These are phyloP conservation scores for Neofusicoccum laricinum DNA, from an alignment of 2,329 filamentous ascomycete species.

Conservation along the genomic window DNA sequence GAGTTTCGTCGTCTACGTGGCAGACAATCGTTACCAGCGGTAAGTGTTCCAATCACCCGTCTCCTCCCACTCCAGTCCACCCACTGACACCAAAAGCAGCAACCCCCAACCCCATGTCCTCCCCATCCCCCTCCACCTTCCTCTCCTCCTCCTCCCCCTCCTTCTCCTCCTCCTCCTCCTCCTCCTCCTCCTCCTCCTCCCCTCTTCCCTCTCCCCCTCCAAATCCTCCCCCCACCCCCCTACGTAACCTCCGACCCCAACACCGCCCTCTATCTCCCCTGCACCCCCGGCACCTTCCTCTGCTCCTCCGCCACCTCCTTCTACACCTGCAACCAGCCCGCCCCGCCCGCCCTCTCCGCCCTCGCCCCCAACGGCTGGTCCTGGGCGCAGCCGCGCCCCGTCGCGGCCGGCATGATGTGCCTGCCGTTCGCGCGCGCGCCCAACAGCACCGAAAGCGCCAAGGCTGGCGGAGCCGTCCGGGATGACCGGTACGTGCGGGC, in stretches of 20 bases:
- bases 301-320: constrained; percentile 34
- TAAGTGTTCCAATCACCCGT: neutral
- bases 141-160: neutral
- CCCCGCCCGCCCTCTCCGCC: neutral
- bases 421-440: constrained; percentile 23
- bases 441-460: neutral
- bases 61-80: neutral
- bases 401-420: constrained; percentile 37
- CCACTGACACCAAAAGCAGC: too few relatives aligned
- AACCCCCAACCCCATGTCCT: neutral
- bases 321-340: constrained; percentile 33
- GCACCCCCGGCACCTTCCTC: constrained; percentile 39
- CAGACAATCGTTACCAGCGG: constrained; percentile 3
- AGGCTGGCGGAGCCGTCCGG: constrained; percentile 20
- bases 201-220: constrained; percentile 11
- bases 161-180: neutral
- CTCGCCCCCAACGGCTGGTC: constrained; percentile 23
- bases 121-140: neutral
- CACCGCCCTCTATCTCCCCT: constrained; percentile 31
- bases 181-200: neutral
- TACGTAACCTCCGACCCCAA: constrained; percentile 27
- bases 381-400: constrained; percentile 29
- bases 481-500: constrained; percentile 31
- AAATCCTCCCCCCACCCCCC: constrained; percentile 17
- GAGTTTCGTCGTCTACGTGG: neutral